These are phyloP conservation scores for Cruciata laevipes DNA, from an alignment of 257 asterid species.

Conservation along the genomic window DNA sequence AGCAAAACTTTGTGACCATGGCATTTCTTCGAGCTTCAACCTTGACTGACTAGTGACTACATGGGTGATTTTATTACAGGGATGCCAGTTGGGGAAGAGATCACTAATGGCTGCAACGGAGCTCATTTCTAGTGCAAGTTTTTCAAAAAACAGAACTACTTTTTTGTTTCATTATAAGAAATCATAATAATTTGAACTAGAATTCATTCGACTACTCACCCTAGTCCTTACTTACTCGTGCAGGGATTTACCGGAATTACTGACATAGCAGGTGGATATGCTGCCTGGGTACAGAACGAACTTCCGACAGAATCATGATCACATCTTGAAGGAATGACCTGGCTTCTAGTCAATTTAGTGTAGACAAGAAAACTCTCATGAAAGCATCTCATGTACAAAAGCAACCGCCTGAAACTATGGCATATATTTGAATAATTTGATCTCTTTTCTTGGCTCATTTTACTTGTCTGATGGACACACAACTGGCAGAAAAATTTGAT, in stretches of 20 bases:
- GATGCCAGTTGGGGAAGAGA: conserved; percentile 67
- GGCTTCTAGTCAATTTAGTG: background rate
- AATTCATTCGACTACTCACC: background rate
- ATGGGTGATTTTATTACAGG: conserved; percentile 29
- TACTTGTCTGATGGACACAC: background rate
- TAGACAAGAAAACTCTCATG: background rate
- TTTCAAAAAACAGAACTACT: background rate
- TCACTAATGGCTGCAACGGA: conserved; percentile 67
- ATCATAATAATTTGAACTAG: background rate
- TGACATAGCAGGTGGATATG: conserved; percentile 81
- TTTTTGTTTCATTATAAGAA: background rate
- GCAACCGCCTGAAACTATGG: background rate
- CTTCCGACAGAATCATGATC: conserved; percentile 43
- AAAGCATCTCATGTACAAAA: background rate
- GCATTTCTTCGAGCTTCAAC: background rate
- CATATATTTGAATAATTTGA: background rate
- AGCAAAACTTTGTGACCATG: background rate
- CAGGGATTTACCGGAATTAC: conserved; percentile 74
- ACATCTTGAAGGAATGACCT: background rate
- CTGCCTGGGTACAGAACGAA: conserved; percentile 56
- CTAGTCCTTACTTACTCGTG: background rate
- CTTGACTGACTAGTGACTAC: background rate
- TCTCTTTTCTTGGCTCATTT: background rate
- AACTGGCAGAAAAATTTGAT: background rate
- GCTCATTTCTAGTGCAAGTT: conserved; percentile 56